Conservation (phyloP, 208 protist genomes). For the Phytomonas francai region DNA sequence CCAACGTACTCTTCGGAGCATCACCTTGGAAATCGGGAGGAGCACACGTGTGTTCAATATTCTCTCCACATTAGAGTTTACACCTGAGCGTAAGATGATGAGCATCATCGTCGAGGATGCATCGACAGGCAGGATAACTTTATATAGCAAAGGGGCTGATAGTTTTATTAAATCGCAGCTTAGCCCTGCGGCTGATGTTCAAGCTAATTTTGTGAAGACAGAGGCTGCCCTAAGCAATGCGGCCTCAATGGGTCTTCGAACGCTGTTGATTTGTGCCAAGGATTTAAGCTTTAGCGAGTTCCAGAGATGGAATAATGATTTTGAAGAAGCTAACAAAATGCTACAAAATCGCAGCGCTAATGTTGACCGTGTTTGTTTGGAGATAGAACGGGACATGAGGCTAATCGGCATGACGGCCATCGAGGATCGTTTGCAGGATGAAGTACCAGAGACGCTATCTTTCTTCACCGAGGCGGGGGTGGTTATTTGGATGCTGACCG, state of each 20-base stretch:
- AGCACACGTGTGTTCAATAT: slow-evolving; percentile 46
- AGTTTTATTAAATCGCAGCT: slow-evolving; percentile 61
- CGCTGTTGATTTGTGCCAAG: slow-evolving; percentile 75
- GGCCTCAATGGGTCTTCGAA: slow-evolving; percentile 72
- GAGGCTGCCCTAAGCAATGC: slow-evolving; percentile 63
- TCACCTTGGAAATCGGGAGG: slow-evolving; percentile 26
- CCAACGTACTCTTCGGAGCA: slow-evolving; percentile 44
- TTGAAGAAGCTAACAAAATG: slow-evolving; percentile 42
- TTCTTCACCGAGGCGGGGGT: slow-evolving; percentile 90
- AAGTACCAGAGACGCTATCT: slow-evolving; percentile 90
- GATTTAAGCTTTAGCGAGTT: slow-evolving; percentile 51
- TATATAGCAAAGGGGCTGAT: slow-evolving; percentile 90
- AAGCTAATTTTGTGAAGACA: slow-evolving; percentile 33
- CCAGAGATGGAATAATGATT: slow-evolving; percentile 49
- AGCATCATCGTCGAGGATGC: slow-evolving; percentile 76
- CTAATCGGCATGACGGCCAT: slow-evolving; percentile 93
- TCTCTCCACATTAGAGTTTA: slow-evolving; percentile 85
- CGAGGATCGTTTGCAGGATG: slow-evolving; percentile 96
- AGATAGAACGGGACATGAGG: slow-evolving; percentile 86
- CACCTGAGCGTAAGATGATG: slow-evolving; percentile 89
- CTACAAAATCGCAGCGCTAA: slow-evolving; percentile 47
- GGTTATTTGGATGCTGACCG: slow-evolving; percentile 96
- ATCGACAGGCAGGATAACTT: slow-evolving; percentile 51
- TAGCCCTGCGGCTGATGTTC: slow-evolving; percentile 29
- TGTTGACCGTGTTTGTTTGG: slow-evolving; percentile 75